phyloP scores from a whole-genome alignment of 441 rosid species.

The Pelargonium fulgidum region DNA sequence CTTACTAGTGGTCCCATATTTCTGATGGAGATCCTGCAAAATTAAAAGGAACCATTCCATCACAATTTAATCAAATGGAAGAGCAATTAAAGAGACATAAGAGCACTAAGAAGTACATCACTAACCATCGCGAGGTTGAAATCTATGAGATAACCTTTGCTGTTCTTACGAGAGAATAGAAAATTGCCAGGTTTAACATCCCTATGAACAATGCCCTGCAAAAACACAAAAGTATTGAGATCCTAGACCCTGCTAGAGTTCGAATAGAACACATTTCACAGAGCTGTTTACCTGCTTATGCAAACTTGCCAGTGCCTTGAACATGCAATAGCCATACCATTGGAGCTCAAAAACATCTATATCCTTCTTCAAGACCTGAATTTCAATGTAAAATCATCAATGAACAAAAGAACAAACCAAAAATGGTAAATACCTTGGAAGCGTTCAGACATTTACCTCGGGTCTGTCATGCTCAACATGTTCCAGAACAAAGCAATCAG shows the following conservation, averaged over 20 bases:
- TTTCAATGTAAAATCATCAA: constrained; percentile 18
- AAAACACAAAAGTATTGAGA: constrained; percentile 12
- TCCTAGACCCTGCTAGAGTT: constrained; percentile 13
- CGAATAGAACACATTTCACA: constrained; percentile 7
- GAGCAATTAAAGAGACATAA: not conserved
- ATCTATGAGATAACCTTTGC: constrained; percentile 81
- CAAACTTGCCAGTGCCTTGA: constrained; percentile 79
- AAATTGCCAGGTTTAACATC: constrained; percentile 98
- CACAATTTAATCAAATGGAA: not conserved
- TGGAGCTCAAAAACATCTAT: constrained; percentile 61
- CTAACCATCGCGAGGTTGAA: constrained; percentile 95
- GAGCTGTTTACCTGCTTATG: constrained; percentile 60
- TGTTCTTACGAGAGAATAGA: constrained; percentile 71
- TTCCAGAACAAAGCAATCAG: constrained; percentile 84
- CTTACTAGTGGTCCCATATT: constrained; percentile 53
- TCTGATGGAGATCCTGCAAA: constrained; percentile 79
- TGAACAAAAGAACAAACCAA: constrained; percentile 17
- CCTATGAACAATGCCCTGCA: constrained; percentile 83
- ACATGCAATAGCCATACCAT: constrained; percentile 83
- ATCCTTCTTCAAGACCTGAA: constrained; percentile 63
- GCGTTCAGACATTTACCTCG: constrained; percentile 40
- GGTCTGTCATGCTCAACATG: constrained; percentile 93
- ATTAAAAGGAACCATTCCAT: constrained; percentile 8
- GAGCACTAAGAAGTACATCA: constrained; percentile 13
- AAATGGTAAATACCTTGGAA: not conserved